A percentile compares a stretch with the other conserved stretches of the same genome.
Evolutionary conservation across 140 eudicot species (phyloP).

Genomic region (Oenanthe javanica): DNA sequence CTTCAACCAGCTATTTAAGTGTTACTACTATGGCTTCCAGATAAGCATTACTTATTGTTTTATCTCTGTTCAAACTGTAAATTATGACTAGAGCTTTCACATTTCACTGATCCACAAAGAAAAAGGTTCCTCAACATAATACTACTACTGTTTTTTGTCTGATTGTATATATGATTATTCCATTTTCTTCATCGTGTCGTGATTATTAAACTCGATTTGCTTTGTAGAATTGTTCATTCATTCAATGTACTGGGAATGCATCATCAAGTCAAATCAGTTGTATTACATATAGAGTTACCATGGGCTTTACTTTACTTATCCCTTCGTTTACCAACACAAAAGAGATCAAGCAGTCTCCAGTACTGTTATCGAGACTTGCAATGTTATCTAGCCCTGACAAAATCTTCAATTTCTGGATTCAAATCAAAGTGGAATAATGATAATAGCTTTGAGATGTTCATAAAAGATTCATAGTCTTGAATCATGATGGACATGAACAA

Average conservation of each 20-base stretch:
- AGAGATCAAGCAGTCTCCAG: too few relatives aligned
- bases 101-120: background rate
- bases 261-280: too few relatives aligned
- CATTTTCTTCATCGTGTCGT: background rate
- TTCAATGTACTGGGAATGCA: background rate
- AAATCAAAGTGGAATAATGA: too few relatives aligned
- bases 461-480: too few relatives aligned
- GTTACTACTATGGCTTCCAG: conserved; percentile 1
- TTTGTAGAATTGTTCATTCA: background rate
- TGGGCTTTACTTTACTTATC: too few relatives aligned
- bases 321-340: too few relatives aligned
- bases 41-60: background rate
- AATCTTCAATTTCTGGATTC: too few relatives aligned
- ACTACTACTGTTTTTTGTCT: background rate
- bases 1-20: conserved; percentile 6
- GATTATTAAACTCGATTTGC: background rate
- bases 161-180: background rate
- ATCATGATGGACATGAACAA: too few relatives aligned
- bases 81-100: background rate
- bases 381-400: too few relatives aligned
- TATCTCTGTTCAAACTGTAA: background rate
- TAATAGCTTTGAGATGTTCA: too few relatives aligned
- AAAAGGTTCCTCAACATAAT: background rate
- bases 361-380: too few relatives aligned
- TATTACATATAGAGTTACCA: too few relatives aligned